Evolutionary conservation across 1,284 basidiomycete genomes (phyloP).

Genomic region (Cerrena zonata): DNA sequence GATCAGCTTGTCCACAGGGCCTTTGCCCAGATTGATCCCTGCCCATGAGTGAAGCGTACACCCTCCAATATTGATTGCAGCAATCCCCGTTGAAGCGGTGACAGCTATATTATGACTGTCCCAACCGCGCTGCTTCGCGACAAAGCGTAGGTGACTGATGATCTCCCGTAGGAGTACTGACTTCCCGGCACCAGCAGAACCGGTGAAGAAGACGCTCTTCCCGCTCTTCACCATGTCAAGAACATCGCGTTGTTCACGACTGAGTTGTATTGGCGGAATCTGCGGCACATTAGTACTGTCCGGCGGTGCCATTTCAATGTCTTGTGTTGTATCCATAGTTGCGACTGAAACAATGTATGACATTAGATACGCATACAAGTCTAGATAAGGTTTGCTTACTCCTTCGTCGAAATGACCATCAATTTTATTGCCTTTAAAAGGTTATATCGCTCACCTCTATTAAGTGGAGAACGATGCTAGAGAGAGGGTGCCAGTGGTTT

Average conservation of each 20-base stretch:
- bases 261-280: too few relatives aligned
- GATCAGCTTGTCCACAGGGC: constrained; percentile 57
- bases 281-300: too few relatives aligned
- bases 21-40: constrained; percentile 80
- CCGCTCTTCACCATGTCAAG: constrained; percentile 49
- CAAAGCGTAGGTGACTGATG: constrained; percentile 47
- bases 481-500: too few relatives aligned
- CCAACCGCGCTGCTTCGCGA: constrained; percentile 4
- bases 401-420: too few relatives aligned
- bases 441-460: too few relatives aligned
- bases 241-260: constrained; percentile 51
- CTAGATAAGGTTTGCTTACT: too few relatives aligned
- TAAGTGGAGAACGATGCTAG: too few relatives aligned
- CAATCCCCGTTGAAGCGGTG: constrained; percentile 77
- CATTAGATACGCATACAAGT: too few relatives aligned
- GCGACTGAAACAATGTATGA: too few relatives aligned
- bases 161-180: constrained; percentile 86
- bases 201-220: constrained; percentile 74
- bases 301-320: too few relatives aligned
- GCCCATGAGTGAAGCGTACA: constrained; percentile 90
- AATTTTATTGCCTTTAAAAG: too few relatives aligned
- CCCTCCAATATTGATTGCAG: constrained; percentile 90
- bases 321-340: too few relatives aligned
- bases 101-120: constrained; percentile 36
- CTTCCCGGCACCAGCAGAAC: constrained; percentile 86